Base-by-base conservation (phyloP, 2,329 filamentous ascomycete species). In the Calonectria ilicicola region DNA sequence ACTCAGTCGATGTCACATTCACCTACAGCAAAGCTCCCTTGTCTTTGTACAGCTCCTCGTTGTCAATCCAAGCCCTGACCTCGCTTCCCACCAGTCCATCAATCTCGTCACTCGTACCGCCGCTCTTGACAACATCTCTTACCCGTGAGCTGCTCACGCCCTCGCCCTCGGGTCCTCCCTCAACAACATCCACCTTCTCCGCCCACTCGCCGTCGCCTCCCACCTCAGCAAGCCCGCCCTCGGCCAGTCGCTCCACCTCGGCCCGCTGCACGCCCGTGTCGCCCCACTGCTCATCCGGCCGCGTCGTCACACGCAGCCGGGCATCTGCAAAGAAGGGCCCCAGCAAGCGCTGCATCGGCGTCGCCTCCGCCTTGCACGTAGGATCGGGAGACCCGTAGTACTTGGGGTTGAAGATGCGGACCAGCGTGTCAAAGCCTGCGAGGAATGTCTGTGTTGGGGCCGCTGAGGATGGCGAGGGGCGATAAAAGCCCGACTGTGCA, bases 371-470 rank as follows among this genome's bases (percentile, higher is more conserved):
- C 15, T 21, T 12, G n/a, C 38, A 29, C 35, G 23, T 38, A 17
- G 58, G 21, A 14, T 69, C 66, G 15, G 49, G n/a, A n/a, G 53
- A 70, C 26, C 67, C 81, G 80, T 95, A 95, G 83, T 96, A 96
- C 81, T 93, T 94, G 0, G 93, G 89, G 62, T 94, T 87, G 67
- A 94, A 90, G 65, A 96, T 91, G 23, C 94, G 89, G 19, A 93
- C 90, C 8, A 96, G 84, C 0, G 94, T 96, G 78, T 96, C 94
- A 80, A 91, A 96, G 32, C 94, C 94, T 2, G 91, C 89, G 2
- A 96, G 88, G 78, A 94, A 94, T 5, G 94, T 84, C 78, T 95
- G 93, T 66, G 88, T 85, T 9, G 82, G 79, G 12, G 79, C 69
- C 9, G 58, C 15, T 2, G 38, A 44, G 23, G 58, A 10, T 19